Evolutionary conservation across 1,284 basidiomycete genomes (phyloP), one percentile per base, ranked within the genome.

Genomic region (Cutaneotrichosporon sp.): DNA sequence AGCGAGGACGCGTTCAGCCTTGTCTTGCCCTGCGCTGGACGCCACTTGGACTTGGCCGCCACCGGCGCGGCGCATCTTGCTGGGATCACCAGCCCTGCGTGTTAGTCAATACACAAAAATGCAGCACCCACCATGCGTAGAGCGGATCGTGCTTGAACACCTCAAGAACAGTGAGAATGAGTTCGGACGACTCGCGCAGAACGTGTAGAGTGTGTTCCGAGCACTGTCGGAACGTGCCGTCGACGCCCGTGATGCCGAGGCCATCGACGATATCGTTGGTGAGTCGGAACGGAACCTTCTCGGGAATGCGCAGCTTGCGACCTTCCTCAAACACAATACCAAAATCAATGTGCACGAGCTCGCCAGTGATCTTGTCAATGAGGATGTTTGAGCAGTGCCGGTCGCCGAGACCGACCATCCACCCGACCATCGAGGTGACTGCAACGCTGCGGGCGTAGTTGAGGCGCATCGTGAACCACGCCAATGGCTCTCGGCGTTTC

Each of bases 301-400:
- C 96, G 0, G 93, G 91, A 36, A 92, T 80, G 0, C 78, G 79
- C 4, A 98, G 78, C 18, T 84, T 77, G 67, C 86, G 88, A 13
- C 96, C 94, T 88, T 91, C 90, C 62, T 97, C 96, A 72, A 98
- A 98, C 0, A 92, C 91, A 51, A 97, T 90, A 2, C 94, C 94
- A 30, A 98, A 81, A 74, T 98, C 94, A 50, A 98, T 98, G 70
- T 97, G 89, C 4, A 93, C 83, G 33, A 94, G 80, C 70, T 97
- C 91, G 20, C 94, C 94, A 12, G 82, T 85, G 34, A 74, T 74
- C 54, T 83, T 83, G 71, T 97, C 92, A 52, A 98, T 79, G 41
- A 98, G 79, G 61, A 98, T 96, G 72, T 98, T 98, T 37, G 87
- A 88, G 8, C 83, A 82, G 69, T 98, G 94, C 15, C 94, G 83